A percentile compares a stretch with the other conserved stretches of the same genome.
Evolutionary conservation across 2,329 filamentous ascomycete species (phyloP).

Genomic region (Teratosphaeriaceae sp.): DNA sequence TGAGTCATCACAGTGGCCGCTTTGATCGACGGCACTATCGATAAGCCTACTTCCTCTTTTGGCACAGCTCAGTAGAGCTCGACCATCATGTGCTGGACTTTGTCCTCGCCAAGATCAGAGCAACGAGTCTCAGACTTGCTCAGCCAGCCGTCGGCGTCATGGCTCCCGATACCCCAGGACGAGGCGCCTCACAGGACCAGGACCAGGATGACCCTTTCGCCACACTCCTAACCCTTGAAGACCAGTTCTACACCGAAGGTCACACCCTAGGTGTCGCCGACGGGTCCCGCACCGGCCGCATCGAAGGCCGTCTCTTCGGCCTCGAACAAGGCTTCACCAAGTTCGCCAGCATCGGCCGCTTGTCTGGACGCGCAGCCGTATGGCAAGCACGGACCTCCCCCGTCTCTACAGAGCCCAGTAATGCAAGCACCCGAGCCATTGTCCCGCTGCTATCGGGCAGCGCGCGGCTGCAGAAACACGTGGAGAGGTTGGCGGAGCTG

Average conservation of each 20-base stretch:
- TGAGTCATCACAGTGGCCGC: too few species aligned
- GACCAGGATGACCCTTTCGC: slow-evolving; percentile 38
- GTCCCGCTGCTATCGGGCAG: slow-evolving; percentile 34
- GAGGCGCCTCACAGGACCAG: too few species aligned
- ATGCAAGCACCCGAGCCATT: neutral
- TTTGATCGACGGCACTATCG: too few species aligned
- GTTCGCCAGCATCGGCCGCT: slow-evolving; percentile 69
- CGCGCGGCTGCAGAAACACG: slow-evolving; percentile 66
- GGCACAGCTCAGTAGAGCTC: too few species aligned
- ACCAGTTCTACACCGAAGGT: slow-evolving; percentile 74
- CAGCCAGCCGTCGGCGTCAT: neutral
- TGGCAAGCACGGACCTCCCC: slow-evolving; percentile 61
- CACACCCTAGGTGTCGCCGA: slow-evolving; percentile 69
- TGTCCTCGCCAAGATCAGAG: too few species aligned
- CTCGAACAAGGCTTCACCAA: slow-evolving; percentile 93
- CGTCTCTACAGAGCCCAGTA: neutral
- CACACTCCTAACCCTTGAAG: slow-evolving; percentile 53
- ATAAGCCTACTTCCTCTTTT: too few species aligned
- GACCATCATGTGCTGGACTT: too few species aligned
- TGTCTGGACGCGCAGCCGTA: slow-evolving; percentile 73
- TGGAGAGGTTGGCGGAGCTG: slow-evolving; percentile 67
- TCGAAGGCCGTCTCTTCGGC: slow-evolving; percentile 85
- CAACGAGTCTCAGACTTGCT: neutral
- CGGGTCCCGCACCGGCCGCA: slow-evolving; percentile 68
- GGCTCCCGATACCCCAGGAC: too few species aligned